Base-by-base conservation (phyloP, 2,329 filamentous ascomycete genomes). In the Aureobasidium namibiae region DNA sequence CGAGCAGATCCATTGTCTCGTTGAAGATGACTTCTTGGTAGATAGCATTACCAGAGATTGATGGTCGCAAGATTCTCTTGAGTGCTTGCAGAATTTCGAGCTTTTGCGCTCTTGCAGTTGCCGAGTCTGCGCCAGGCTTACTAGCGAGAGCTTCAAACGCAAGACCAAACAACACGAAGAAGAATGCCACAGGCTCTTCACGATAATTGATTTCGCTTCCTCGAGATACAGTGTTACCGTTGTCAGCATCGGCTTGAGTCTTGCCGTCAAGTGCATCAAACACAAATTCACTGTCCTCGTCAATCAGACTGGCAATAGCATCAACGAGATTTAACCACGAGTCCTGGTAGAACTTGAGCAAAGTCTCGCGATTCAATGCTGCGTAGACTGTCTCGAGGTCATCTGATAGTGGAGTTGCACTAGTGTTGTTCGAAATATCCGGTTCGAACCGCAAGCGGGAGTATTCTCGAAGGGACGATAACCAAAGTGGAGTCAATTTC, bases 181-280 rank as follows among this genome's bases (percentile, higher is more conserved):
- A 99, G 79, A 99, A 99, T 0, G 94, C 94, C 1, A 97, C 90
- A 0, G 94, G 94, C 70, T 99, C 94, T 68, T 97, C 92, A 49
- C 94, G 89, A 71, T 99, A 99, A 72, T 97, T 97, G 75, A 99
- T 97, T 64, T 92, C 89, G 50, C 86, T 62, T 13, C 63, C 63
- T 3, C 63, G 62, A 3, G 38, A 26, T 16, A 44, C 46, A 6
- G 36, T 34, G 7, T 52, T 52, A 16, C 56, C 57, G 21, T 58
- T 61, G 53, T 63, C 67, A 16, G 71, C 66, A 11, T 75, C 65
- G 26, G 68, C 62, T 50, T 73, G 69, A 2, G 76, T 75, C 68
- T 94, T 96, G 54, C 92, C 92, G 69, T 99, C 94, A 7, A 99
- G 77, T 1, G 94, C 94, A 72, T 96, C 92, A 69, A 99, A 99